These are phyloP conservation scores for Xerocomus spinulosus DNA, from an alignment of 768 basidiomycete genomes.

Conservation along the genomic window DNA sequence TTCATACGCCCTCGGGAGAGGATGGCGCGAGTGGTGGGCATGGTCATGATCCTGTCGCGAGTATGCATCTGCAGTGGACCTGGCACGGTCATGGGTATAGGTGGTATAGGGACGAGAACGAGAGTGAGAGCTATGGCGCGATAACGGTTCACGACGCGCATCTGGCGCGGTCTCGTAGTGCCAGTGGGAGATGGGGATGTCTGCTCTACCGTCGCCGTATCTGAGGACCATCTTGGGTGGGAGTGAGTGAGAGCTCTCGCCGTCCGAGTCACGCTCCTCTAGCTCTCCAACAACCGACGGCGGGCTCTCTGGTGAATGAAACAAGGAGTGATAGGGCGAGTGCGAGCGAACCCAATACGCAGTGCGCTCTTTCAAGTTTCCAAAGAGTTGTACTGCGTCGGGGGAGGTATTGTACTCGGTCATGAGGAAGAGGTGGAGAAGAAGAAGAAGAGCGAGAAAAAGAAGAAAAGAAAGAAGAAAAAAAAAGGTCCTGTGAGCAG, in stretches of 20 bases:
- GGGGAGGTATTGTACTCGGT: slow-evolving; percentile 61
- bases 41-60: slow-evolving; percentile 31
- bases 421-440: slow-evolving; percentile 36
- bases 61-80: slow-evolving; percentile 32
- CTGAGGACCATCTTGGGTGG: slow-evolving; percentile 73
- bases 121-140: slow-evolving; percentile 24
- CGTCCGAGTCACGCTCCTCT: slow-evolving; percentile 38
- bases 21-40: slow-evolving; percentile 15
- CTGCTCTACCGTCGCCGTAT: slow-evolving; percentile 59
- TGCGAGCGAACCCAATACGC: slow-evolving; percentile 57
- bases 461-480: slow-evolving; percentile 3
- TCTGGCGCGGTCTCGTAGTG: slow-evolving; percentile 27
- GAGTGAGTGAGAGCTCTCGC: slow-evolving; percentile 39
- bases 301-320: slow-evolving; percentile 56
- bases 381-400: slow-evolving; percentile 53
- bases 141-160: not conserved
- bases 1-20: slow-evolving; percentile 15
- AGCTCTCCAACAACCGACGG: slow-evolving; percentile 43
- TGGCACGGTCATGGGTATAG: slow-evolving; percentile 35
- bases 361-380: slow-evolving; percentile 58
- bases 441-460: not conserved
- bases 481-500: slow-evolving; percentile 6
- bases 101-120: slow-evolving; percentile 27
- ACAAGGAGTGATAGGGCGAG: slow-evolving; percentile 32
- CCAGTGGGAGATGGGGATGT: slow-evolving; percentile 56